phyloP scores from a whole-genome alignment of 164 flowering plant species.

The Tetracentron sinense region DNA sequence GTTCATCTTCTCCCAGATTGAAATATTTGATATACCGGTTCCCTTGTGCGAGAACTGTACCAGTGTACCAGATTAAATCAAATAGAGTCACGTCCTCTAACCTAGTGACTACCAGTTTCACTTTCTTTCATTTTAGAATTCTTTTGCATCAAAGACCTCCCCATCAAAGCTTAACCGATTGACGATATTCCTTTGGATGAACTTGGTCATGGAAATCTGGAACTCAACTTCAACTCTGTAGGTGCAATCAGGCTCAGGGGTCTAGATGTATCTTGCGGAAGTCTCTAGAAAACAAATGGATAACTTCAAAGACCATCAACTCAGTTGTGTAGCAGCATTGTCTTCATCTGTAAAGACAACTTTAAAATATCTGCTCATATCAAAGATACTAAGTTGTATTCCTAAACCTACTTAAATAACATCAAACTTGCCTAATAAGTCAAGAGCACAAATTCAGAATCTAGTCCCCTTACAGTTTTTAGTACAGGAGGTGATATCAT shows the following conservation, averaged over 20 bases:
- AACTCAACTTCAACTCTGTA: neutral
- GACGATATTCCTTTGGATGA: neutral
- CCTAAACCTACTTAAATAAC: neutral
- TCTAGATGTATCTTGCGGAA: neutral
- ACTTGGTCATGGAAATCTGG: neutral
- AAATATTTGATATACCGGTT: neutral
- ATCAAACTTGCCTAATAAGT: neutral
- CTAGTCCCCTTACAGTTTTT: neutral
- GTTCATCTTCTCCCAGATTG: neutral
- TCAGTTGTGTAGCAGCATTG: neutral
- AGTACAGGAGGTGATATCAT: neutral
- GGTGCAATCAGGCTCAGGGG: neutral
- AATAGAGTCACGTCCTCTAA: neutral
- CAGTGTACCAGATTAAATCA: neutral
- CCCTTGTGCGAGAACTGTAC: neutral
- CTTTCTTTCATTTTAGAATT: neutral
- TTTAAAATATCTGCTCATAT: too few relatives aligned
- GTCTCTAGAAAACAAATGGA: neutral
- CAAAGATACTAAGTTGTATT: too few relatives aligned
- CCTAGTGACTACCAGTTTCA: neutral
- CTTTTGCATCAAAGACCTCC: neutral
- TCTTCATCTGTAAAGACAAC: neutral
- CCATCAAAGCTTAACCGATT: neutral
- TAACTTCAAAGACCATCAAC: neutral
- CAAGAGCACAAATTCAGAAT: neutral